Evolutionary conservation across 2,329 filamentous ascomycete species (phyloP), one percentile per base, ranked within the genome.

Genomic region (Paraconiothyrium sp.): DNA sequence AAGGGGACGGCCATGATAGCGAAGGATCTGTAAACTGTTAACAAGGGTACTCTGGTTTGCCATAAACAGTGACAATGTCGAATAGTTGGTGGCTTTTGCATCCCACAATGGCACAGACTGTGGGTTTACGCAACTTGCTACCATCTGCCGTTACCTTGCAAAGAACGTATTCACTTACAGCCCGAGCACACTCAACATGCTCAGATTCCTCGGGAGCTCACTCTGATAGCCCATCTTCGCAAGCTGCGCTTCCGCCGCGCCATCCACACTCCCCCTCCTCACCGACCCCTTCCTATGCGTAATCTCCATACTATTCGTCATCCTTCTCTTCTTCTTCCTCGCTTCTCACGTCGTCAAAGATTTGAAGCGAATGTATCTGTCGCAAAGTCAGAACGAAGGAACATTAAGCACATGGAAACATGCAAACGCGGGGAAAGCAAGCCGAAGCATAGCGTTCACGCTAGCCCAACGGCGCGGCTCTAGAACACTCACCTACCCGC

Each of bases 1-100:
- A 89, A 90, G 0, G 88, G 88, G 11, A 89, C 88, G 11, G 89
- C 89, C 88, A 92, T 92, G 76, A 92, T 92, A 55, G 89, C 90
- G 72, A 92, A 92, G 48, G 88, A 90, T 65, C 81, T 83, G 65
- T 65, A 22, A 8, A 43, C 39, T 48, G 43, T 69, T 51, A 71
- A 54, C 24, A 20, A n/a, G 1, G n/a, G 41, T 10, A 20, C 20
- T 44, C 20, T 22, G 1, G 6, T 44, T 44, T 16, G 5, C 5
- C 37, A 39, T 4, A 30, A 30, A 30, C 6, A 30, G 27, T 30
- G 27, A 30, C 27, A 30, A 30, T 30, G 27, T 30, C 27, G 27
- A 4, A 30, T 30, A 30, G 27, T 6, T 30, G 27, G 27, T 30
- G 27, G 27, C 4, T 30, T 30, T 4, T 6, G 27, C 27, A 30